phyloP scores from a whole-genome alignment of 805 yeast species.

The Pichia cephalocereana region DNA sequence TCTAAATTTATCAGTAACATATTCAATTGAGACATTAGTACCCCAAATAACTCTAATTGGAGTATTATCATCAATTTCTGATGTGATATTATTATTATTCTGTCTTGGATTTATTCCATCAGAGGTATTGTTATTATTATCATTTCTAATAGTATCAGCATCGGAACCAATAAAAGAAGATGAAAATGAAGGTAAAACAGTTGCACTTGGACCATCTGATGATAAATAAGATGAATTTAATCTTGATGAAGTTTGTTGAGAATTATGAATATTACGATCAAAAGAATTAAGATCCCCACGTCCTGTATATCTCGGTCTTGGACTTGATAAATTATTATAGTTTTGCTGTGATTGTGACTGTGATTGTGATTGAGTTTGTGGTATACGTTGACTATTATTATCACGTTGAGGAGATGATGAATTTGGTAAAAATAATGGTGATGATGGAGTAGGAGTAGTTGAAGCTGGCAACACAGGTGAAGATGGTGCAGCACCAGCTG shows the following conservation, averaged over 20 bases:
- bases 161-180: constrained; percentile 18
- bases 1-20: constrained; percentile 71
- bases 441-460: background rate
- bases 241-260: background rate
- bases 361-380: background rate
- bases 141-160: constrained; percentile 2
- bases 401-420: constrained; percentile 30
- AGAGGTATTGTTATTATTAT: background rate
- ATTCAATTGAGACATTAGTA: constrained; percentile 89
- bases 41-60: constrained; percentile 97
- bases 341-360: background rate
- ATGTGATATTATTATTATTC: background rate
- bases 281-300: constrained; percentile 35
- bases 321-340: background rate
- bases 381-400: background rate
- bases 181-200: constrained; percentile 6
- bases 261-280: constrained; percentile 14
- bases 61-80: constrained; percentile 33
- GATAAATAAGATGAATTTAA: constrained; percentile 7
- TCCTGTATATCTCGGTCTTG: background rate
- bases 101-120: background rate
- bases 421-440: constrained; percentile 26
- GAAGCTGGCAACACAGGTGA: background rate
- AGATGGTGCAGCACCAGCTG: too few relatives aligned
- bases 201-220: constrained; percentile 6